phyloP scores from a whole-genome alignment of 805 yeast genomes.

The Spathaspora hagerdaliae region DNA sequence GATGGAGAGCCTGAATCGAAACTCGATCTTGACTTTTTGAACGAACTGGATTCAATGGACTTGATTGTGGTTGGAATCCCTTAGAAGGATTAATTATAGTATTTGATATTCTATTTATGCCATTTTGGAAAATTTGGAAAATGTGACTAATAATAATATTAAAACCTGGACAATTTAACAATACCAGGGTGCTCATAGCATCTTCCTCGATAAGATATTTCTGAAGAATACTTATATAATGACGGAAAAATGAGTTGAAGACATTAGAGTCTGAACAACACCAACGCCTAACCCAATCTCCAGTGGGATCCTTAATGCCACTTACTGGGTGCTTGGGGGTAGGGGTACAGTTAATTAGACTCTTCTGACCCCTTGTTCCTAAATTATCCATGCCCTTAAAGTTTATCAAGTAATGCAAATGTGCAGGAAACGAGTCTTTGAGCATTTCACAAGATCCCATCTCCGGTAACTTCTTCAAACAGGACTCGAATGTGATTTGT shows the following conservation, averaged over 20 bases:
- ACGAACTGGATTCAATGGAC: conserved; percentile 1
- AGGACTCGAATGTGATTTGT: conserved; percentile 37
- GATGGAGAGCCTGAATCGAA: background rate
- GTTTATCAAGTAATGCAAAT: conserved; percentile 25
- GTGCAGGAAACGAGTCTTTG: conserved; percentile 19
- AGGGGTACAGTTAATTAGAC: conserved; percentile 29
- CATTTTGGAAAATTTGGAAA: conserved; percentile 36
- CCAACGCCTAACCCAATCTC: conserved; percentile 64
- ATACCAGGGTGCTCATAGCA: conserved; percentile 3
- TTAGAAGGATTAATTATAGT: conserved; percentile 7
- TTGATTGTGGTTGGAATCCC: background rate
- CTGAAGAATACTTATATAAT: conserved; percentile 39
- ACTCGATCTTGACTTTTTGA: background rate
- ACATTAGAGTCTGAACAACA: conserved; percentile 51
- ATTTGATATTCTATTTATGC: conserved; percentile 20
- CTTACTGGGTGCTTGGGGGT: conserved; percentile 40
- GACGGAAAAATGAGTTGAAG: conserved; percentile 59
- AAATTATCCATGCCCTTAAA: conserved; percentile 29
- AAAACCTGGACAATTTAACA: conserved; percentile 42
- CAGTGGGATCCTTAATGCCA: conserved; percentile 55
- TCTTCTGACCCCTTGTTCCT: conserved; percentile 18
- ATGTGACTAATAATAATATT: conserved; percentile 43
- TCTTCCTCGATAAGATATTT: conserved; percentile 4
- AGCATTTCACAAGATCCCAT: background rate
- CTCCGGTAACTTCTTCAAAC: conserved; percentile 2